Conservation (phyloP, 2,329 filamentous ascomycete species). For the Tricladium varicosporioides region DNA sequence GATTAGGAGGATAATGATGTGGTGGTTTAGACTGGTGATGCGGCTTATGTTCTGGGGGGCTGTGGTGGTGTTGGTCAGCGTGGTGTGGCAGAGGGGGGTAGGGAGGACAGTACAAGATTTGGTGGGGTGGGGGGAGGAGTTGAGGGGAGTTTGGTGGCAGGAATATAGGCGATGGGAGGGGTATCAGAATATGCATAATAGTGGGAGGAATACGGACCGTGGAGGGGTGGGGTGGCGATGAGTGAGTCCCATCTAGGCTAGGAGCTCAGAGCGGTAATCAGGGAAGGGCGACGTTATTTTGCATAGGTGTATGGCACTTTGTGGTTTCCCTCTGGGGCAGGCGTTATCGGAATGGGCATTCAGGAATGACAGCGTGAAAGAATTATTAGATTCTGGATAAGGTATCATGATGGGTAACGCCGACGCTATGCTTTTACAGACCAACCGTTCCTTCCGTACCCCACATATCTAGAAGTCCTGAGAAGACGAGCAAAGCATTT, state of each 20-base stretch:
- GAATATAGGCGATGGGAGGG: slow-evolving; percentile 59
- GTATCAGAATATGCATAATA: slow-evolving; percentile 19
- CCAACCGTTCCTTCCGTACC: not conserved
- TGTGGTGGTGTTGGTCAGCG: slow-evolving; percentile 52
- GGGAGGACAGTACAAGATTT: slow-evolving; percentile 63
- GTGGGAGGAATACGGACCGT: not conserved
- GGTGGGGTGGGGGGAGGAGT: slow-evolving; percentile 45
- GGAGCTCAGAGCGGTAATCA: too few relatives aligned
- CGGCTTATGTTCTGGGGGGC: slow-evolving; percentile 64
- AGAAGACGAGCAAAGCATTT: not conserved
- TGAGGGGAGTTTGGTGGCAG: slow-evolving; percentile 52
- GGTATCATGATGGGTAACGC: slow-evolving; percentile 18
- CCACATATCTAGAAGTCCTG: not conserved
- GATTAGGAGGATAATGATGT: slow-evolving; percentile 70
- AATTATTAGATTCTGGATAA: too few relatives aligned
- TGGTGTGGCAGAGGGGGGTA: slow-evolving; percentile 64
- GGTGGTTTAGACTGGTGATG: slow-evolving; percentile 69
- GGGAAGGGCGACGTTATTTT: slow-evolving; percentile 8
- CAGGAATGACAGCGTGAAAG: not conserved
- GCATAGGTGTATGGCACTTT: not conserved
- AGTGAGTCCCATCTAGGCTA: too few relatives aligned
- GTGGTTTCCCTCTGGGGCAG: not conserved
- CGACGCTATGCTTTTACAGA: slow-evolving; percentile 25
- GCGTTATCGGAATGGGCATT: not conserved
- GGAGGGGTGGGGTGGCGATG: slow-evolving; percentile 22